Conservation (phyloP, 441 rosid genomes). For the Kokia cookei region DNA sequence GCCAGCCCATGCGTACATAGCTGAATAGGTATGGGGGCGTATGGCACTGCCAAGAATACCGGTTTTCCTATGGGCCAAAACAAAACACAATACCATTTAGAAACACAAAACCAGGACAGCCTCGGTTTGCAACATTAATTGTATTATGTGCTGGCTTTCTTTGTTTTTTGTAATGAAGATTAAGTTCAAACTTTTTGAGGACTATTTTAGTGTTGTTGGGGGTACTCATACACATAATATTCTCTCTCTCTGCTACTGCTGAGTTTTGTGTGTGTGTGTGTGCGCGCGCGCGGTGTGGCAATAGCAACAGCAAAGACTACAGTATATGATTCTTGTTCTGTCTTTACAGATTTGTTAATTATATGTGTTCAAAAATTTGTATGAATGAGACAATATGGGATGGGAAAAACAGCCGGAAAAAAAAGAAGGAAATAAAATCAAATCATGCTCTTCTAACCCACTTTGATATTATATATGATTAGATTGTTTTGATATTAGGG, state of each 20-base stretch:
- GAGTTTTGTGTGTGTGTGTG: not conserved
- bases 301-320: no score
- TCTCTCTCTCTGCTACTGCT: not conserved
- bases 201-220: not conserved
- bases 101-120: conserved; percentile 15
- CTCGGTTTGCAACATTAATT: not conserved
- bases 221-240: no score
- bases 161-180: conserved; percentile 12
- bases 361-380: not conserved
- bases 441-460: conserved; percentile 5
- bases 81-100: conserved; percentile 16
- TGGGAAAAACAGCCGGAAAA: not conserved
- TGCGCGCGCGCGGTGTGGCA: no score
- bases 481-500: not conserved
- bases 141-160: not conserved
- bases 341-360: not conserved
- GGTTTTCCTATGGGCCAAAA: conserved; percentile 11
- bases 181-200: conserved; percentile 14
- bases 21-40: not conserved
- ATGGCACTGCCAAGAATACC: not conserved
- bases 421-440: not conserved
- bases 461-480: not conserved
- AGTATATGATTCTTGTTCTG: not conserved
- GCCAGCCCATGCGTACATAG: not conserved
- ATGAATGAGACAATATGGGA: conserved; percentile 9